Conservation (phyloP, 2,329 filamentous ascomycete genomes). For the Colletotrichum tropicale region DNA sequence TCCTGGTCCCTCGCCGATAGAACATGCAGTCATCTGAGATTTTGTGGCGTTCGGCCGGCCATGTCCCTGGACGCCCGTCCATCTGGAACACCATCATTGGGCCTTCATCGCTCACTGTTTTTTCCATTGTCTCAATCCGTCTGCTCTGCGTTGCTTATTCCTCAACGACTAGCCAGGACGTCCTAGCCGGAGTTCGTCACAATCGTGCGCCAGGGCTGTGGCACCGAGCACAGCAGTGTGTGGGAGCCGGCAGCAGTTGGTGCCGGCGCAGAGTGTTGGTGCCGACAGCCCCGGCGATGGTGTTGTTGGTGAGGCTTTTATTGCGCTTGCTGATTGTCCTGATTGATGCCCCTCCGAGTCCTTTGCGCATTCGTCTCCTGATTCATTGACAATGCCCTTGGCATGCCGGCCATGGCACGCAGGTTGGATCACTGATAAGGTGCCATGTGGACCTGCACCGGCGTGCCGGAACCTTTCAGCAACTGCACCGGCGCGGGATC, state of each 20-base stretch:
- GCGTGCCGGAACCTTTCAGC: background rate
- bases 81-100: conserved; percentile 5
- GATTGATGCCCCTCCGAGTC: background rate
- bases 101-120: background rate
- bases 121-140: conserved; percentile 10
- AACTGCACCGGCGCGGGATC: background rate
- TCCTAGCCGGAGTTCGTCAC: background rate
- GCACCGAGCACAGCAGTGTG: conserved; percentile 10
- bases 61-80: background rate
- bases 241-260: conserved; percentile 5
- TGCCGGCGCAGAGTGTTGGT: background rate
- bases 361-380: background rate
- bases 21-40: conserved; percentile 13
- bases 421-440: background rate
- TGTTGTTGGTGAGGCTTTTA: background rate
- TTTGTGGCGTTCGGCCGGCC: conserved; percentile 6
- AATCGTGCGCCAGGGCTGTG: background rate
- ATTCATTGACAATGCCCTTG: background rate
- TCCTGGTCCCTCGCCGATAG: background rate
- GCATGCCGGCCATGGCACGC: background rate
- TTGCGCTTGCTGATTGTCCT: background rate
- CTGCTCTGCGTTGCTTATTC: conserved; percentile 11
- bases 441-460: background rate
- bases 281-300: background rate
- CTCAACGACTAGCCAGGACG: background rate